Evolutionary conservation across 1,139 yeast genomes (phyloP), one percentile per base, ranked within the genome.

Genomic region (Hansenula lynferdii): DNA sequence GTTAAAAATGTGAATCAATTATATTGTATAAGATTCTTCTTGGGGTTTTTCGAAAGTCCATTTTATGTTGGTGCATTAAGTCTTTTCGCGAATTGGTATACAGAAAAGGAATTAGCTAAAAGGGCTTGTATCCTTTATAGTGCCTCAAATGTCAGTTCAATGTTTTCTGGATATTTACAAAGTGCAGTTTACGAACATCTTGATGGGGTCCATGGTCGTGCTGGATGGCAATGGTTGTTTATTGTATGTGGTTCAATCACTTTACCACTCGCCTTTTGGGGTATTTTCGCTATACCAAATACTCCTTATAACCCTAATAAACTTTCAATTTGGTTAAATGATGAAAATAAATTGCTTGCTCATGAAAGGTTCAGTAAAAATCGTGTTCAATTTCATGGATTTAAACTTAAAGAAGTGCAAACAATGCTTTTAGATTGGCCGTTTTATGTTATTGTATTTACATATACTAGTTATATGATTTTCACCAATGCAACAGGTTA

Each of bases 221-320:
- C 71, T 8, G 80, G 87, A 23, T 84, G 94, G 94, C 74, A 80
- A 59, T 84, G 92, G 92, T 75, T 82, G 58, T 84, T 80, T 53
- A 73, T 85, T 37, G 70, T 85, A 40, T 87, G 83, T 58, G 86
- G 87, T 25, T 61, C 79, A 29, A 67, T 80, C 31, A 10, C 30
- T 3, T 16, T 28, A 17, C 77, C 87, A 1, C 49, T 80, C 34
- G 72, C 72, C 36, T 70, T 77, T 42, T 75, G 75, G 19, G 76
- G 89, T 0, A 71, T 77, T 49, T 76, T 75, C 50, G 56, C 73
- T 44, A 69, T 81, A 47, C 94, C 94, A 4, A 92, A 89, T 34
- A 35, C 28, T 9, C 45, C 45, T 5, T 92, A 89, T 33, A 40
- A 28, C 8, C 47, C 47, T 23, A 35, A 38, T 21, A 31, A 31